Base-by-base conservation (phyloP, 1,139 yeast species). In the Yamadazyma oceani region DNA sequence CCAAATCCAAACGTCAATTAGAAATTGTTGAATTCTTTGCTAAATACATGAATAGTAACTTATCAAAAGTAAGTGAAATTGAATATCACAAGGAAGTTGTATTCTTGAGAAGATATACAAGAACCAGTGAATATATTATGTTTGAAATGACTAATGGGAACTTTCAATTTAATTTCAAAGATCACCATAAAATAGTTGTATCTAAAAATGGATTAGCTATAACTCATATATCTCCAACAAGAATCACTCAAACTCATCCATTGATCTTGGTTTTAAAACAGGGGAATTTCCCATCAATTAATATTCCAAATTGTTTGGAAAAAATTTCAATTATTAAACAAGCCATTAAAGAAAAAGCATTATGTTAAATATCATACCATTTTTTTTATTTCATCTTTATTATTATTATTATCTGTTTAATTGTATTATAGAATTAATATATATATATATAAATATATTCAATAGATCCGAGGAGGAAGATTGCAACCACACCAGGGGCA, bases 111-210 rank as follows among this genome's bases (percentile, higher is more conserved):
- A 76, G 95, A 55, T 87, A 85, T 59, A 78, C 89, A 36, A 78
- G 96, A 60, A 81, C 84, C 41, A 75, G 82, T 38, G 82, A 81
- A 43, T 87, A 78, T 59, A 88, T 89, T 41, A 85, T 90, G 95
- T 92, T 94, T 66, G 95, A 88, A 60, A 68, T 92, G 69, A 87
- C 95, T 55, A 88, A 89, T 57, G 97, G 96, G 15, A 83, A 88
- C 34, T 80, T 85, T 63, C 98, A 92, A 62, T 89, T 89, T 66
- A 92, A 92, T 63, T 92, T 92, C 64, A 85, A 85, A 56, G 98
- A 92, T 64, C 98, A 92, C 57, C 90, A 85, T 63, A 92, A 92
- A 64, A 67, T 90, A 42, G 82, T 95, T 46, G 62, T 90, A 31
- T 83, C 92, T 32, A 82, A 82, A 49, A 71, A 78, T 39, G 97